Base-by-base conservation (phyloP, 78 protist genomes). In the Dictyostelium intermedium region DNA sequence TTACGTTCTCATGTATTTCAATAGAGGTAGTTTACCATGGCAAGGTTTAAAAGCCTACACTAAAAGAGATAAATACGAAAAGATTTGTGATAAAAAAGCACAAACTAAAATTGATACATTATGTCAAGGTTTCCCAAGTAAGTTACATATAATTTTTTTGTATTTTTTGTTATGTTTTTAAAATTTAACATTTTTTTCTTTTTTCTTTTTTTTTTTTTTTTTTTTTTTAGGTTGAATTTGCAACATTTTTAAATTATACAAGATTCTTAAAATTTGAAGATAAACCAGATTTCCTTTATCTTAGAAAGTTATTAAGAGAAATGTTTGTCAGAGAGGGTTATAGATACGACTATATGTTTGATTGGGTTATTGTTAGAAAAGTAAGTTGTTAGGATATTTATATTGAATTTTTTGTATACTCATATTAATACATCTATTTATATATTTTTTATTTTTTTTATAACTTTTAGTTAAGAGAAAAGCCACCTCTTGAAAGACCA, bases 1-100 rank as follows among this genome's bases (percentile, higher is more conserved):
- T 23, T 98, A 98, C 50, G 97, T 98, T 43, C 85, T 98, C 37
- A 92, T 99, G 93, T 99, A 98, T 95, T 98, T 99, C 91, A 77
- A 93, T 83, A 83, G 98, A 32, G 99, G 99, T 34, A 20, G 82
- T 35, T 93, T 99, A 45, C 99, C 99, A 74, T 99, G 99, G 99
- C 99, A 99, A 82, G 99, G 99, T 4, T 91, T 98, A 70, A 91
- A 95, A 69, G 99, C 99, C 9, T 92, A 83, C 53, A 98, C 97
- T 27, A 98, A 98, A 96, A 66, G 97, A 76, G 98, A 98, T 56
- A 99, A 99, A 87, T 98, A 99, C 92, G 99, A 97, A 82, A 94
- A 84, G 91, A 98, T 99, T 76, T 81, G 87, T 20, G 99, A 98
- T 94, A 96, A 96, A 80, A 99, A 99, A 89, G 91, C 97, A 84